Evolutionary conservation across 2,329 filamentous ascomycete species (phyloP), one percentile per base, ranked within the genome.

Genomic region (Clarireedia homoeocarpa): DNA sequence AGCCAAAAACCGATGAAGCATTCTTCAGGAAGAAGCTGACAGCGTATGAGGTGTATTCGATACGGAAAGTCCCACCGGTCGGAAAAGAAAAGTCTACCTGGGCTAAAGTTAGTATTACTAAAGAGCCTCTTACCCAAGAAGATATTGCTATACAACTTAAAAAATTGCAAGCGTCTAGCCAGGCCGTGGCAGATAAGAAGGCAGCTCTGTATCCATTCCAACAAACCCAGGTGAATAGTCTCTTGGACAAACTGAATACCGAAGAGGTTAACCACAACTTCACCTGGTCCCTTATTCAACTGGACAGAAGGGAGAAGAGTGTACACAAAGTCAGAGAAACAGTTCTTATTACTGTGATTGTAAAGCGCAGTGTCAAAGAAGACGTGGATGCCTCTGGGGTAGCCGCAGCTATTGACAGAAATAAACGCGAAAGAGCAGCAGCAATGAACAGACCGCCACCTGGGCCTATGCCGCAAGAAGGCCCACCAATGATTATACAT

Each of bases 201-300:
- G 56, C 48, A 4, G 58, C 55, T 3, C 58, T 70, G 15, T 58
- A 40, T n/a, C 59, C 57, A 24, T 61, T 55, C 40, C 66, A 67
- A 49, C 61, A 65, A 48, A 48, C 50, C 2, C 68, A 70, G 53
- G 61, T 70, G 27, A 62, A 62, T 17, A 59, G 51, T 7, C 48
- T 69, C 3, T 39, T 70, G 40, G 68, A 69, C 42, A 56, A 59
- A 3, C 59, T 67, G 30, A 63, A 51, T 24, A 60, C 40, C 2
- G 58, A 52, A 26, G 64, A 70, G 42, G 5, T 3, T 2, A 63
- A 68, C 27, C 48, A 34, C 2, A 51, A 61, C 44, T 70, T 67
- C 57, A 57, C 62, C 42, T 70, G 64, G 65, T 62, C 63, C 2
- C 58, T 70, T 26, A 62, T 58, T 5, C 67, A 70, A 51, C 51